Conservation (phyloP, 106 monocot genomes). For the Allium sativum region DNA sequence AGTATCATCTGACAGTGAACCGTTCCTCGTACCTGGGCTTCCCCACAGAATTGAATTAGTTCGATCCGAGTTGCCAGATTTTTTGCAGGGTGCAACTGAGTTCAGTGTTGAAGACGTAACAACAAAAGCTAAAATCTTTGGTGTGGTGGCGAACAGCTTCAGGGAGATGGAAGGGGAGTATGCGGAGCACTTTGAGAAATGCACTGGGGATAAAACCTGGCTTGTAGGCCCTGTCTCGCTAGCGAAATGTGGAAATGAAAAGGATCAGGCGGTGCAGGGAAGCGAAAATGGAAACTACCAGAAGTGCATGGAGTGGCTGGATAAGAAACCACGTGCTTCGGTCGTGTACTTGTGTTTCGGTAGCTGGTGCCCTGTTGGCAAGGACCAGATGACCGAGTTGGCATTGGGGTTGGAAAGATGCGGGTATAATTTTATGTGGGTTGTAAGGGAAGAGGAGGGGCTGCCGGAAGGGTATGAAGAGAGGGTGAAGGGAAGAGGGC, state of each 20-base stretch:
- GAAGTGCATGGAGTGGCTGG: slow-evolving; percentile 19
- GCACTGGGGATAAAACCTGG: slow-evolving; percentile 11
- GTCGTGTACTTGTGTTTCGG: slow-evolving; percentile 45
- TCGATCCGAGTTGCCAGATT: slow-evolving; percentile 8
- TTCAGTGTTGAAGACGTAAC: neutral
- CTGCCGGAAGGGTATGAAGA: neutral
- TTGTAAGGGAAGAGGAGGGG: neutral
- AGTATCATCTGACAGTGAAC: slow-evolving; percentile 2
- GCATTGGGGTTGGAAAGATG: slow-evolving; percentile 5
- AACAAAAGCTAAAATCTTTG: neutral
- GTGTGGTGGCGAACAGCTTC: neutral
- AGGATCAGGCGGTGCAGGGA: neutral
- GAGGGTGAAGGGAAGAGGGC: slow-evolving; percentile 1
- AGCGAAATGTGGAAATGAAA: neutral
- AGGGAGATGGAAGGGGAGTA: slow-evolving; percentile 17
- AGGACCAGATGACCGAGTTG: slow-evolving; percentile 2
- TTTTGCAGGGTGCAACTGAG: neutral
- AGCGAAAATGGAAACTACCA: neutral
- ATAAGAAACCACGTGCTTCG: slow-evolving; percentile 10
- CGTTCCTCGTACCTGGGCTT: slow-evolving; percentile 21
- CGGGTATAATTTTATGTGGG: slow-evolving; percentile 13
- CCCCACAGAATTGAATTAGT: slow-evolving; percentile 31
- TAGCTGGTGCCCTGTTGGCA: slow-evolving; percentile 21
- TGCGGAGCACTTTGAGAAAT: slow-evolving; percentile 15
- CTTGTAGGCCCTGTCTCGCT: slow-evolving; percentile 30